Conservation (phyloP, 2,329 filamentous ascomycete genomes). For the Hypoxylon sp. region DNA sequence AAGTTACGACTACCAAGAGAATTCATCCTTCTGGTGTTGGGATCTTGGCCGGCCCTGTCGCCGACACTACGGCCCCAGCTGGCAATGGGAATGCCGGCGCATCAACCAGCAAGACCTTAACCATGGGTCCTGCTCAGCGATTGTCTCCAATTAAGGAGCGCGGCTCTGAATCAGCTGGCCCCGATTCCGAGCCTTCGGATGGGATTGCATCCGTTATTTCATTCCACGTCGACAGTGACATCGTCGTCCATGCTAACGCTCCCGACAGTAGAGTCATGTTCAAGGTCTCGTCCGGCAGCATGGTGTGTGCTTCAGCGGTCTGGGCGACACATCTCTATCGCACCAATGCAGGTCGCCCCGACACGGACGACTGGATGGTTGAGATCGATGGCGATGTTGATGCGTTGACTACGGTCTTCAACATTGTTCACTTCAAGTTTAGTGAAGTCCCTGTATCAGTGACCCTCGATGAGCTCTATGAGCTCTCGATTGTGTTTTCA, state of each 20-base stretch:
- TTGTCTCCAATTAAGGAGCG: background rate
- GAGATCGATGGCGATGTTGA: conserved; percentile 37
- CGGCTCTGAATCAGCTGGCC: background rate
- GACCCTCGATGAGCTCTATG: conserved; percentile 44
- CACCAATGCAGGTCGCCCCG: background rate
- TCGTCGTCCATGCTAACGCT: conserved; percentile 15
- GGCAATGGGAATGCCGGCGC: background rate
- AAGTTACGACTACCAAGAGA: too few species aligned
- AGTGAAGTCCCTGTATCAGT: conserved; percentile 34
- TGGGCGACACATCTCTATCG: conserved; percentile 44
- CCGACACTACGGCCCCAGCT: background rate
- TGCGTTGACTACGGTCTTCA: conserved; percentile 43
- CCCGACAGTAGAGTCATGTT: conserved; percentile 11
- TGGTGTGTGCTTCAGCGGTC: conserved; percentile 45
- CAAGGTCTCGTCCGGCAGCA: conserved; percentile 39
- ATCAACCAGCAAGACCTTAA: background rate
- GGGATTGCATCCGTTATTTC: conserved; percentile 2
- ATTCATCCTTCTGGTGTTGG: background rate
- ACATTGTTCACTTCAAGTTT: conserved; percentile 50
- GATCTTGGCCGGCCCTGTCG: background rate
- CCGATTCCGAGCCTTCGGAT: background rate
- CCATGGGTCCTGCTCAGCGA: background rate
- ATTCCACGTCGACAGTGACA: conserved; percentile 36
- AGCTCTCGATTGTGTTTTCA: conserved; percentile 39
- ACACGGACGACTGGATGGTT: conserved; percentile 28